Base-by-base conservation (phyloP, 2,329 filamentous ascomycete species). In the Sphaerulina vaccinii region DNA sequence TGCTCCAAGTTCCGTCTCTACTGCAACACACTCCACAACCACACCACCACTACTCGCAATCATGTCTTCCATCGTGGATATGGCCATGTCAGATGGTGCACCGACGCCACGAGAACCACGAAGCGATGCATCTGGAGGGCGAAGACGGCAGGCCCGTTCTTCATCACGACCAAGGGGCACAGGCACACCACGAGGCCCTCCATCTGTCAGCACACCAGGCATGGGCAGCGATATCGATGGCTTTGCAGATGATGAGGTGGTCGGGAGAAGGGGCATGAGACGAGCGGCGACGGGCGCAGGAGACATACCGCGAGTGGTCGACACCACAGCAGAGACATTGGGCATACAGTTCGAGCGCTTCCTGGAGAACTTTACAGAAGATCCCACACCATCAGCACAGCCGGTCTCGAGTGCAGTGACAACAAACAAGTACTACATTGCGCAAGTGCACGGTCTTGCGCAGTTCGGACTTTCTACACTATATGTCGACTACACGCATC, bases 401-500 rank as follows among this genome's bases (percentile, higher is more conserved):
- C 84, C 85, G 8, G 76, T 81, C 3, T 86, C 87, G 13, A 89
- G 86, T 65, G 84, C 84, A 22, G 77, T 84, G 39, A 86, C 84
- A 3, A 88, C 86, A 21, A 86, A 90, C 73, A 88, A 87, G 68
- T 91, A 90, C 74, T 95, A 93, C 70, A 79, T 93, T 52, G 87
- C 87, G 43, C 88, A 91, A 72, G 89, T 95, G 62, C 84, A 88
- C 65, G 86, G 85, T 56, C 83, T 95, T 78, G 80, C 82, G 52
- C 79, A 79, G 18, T 87, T 86, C 68, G 78, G 83, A 58, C 79
- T 92, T n/a, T 92, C 88, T 1, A 93, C 88, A 5, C 83, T 93
- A 52, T 95, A 93, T 68, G 82, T 95, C 65, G 89, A 95, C 73
- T 93, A 85, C 72, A 88, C 85, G 60, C 93, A 99, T 70, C 76